phyloP scores from a whole-genome alignment of 148 eudicot genomes.

The Cornus controversa region DNA sequence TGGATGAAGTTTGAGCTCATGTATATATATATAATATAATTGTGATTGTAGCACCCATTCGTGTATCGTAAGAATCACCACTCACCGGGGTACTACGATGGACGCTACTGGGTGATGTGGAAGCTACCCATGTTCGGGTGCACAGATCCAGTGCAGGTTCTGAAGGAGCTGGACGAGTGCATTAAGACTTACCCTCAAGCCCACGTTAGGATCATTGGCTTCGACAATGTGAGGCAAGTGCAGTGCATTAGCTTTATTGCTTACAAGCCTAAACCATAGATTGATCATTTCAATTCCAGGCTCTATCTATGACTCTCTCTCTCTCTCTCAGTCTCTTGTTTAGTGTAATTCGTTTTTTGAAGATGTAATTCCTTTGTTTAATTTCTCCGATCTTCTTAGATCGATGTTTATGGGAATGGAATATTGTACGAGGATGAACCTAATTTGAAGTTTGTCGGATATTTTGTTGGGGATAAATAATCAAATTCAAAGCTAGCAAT shows the following conservation, averaged over 20 bases:
- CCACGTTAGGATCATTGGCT: slow-evolving; percentile 61
- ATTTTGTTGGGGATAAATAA: no score
- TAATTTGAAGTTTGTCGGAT: no score
- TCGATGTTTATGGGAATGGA: not conserved
- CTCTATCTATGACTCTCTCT: not conserved
- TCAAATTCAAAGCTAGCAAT: no score
- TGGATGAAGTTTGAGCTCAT: no score
- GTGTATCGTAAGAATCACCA: slow-evolving; percentile 55
- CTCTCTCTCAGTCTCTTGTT: not conserved
- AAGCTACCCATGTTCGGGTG: slow-evolving; percentile 81
- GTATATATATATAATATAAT: not conserved
- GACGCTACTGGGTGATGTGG: slow-evolving; percentile 95
- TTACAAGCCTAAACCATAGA: slow-evolving; percentile 53
- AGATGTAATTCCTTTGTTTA: not conserved
- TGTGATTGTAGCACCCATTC: slow-evolving; percentile 38
- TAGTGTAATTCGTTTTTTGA: not conserved
- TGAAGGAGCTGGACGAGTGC: slow-evolving; percentile 48
- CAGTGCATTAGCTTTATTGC: slow-evolving; percentile 75
- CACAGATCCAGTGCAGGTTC: slow-evolving; percentile 55
- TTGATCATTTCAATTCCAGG: not conserved
- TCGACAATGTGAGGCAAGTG: slow-evolving; percentile 68
- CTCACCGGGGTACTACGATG: slow-evolving; percentile 86
- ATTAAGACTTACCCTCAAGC: slow-evolving; percentile 48
- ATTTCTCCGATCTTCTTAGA: not conserved
- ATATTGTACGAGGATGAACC: not conserved